These are phyloP conservation scores for Cupressus sempervirens DNA, from an alignment of 75 land plant genomes.

Conservation along the genomic window DNA sequence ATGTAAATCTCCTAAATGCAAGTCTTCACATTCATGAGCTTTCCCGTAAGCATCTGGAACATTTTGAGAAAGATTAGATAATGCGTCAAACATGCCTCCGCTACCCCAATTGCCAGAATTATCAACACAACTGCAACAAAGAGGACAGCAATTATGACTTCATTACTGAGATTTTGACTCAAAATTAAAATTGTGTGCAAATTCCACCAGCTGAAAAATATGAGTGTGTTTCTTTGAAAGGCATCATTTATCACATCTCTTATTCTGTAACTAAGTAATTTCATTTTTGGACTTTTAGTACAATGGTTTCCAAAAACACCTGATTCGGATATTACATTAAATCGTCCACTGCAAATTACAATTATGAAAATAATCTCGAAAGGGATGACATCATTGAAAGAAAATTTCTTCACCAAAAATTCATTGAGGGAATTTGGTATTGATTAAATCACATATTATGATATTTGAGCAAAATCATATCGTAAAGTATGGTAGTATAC, in stretches of 20 bases:
- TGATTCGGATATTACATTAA: too few relatives aligned
- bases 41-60: conserved; percentile 57
- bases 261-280: neutral
- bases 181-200: too few relatives aligned
- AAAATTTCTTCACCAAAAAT: neutral
- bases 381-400: neutral
- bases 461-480: neutral
- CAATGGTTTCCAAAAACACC: too few relatives aligned
- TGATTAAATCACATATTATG: neutral
- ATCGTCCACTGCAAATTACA: too few relatives aligned
- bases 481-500: neutral
- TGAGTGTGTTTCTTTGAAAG: neutral
- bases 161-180: too few relatives aligned
- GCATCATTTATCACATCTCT: neutral
- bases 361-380: neutral
- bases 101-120: conserved; percentile 84
- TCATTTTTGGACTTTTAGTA: too few relatives aligned
- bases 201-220: neutral
- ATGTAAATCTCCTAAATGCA: conserved; percentile 81
- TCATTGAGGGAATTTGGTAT: neutral
- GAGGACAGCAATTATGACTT: too few relatives aligned
- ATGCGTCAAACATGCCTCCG: conserved; percentile 87
- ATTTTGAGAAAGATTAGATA: conserved; percentile 48
- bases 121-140: conserved; percentile 65
- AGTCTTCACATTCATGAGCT: conserved; percentile 77